phyloP scores from a whole-genome alignment of 768 basidiomycete genomes.

The Mycena galopus region DNA sequence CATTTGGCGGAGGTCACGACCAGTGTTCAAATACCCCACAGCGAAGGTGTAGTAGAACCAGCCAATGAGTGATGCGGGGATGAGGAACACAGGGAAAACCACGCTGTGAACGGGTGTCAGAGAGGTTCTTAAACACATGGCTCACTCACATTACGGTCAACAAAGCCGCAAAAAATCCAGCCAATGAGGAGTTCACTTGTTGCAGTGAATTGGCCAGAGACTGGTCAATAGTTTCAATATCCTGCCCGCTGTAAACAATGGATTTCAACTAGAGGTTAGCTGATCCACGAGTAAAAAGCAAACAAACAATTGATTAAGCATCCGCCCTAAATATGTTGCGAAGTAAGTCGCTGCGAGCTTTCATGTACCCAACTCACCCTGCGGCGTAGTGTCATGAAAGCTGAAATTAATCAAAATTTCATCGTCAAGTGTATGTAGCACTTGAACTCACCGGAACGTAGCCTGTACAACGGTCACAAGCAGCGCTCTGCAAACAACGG shows the following conservation, averaged over 20 bases:
- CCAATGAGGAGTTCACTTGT: constrained; percentile 82
- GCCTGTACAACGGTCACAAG: constrained; percentile 80
- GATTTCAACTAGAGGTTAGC: neutral
- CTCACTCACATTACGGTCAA: constrained; percentile 70
- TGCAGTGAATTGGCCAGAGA: constrained; percentile 79
- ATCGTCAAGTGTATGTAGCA: neutral
- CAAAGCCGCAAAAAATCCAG: constrained; percentile 81
- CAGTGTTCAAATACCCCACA: constrained; percentile 81
- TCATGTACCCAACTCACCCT: constrained; percentile 56
- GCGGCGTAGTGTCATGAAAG: constrained; percentile 74
- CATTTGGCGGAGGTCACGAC: constrained; percentile 92
- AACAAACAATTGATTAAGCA: constrained; percentile 81
- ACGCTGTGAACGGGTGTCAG: constrained; percentile 53
- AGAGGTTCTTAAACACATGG: neutral
- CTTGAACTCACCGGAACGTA: constrained; percentile 81
- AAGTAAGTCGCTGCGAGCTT: neutral
- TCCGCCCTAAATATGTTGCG: constrained; percentile 66
- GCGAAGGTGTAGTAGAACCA: constrained; percentile 79
- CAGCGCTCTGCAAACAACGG: constrained; percentile 59
- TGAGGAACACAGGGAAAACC: constrained; percentile 86
- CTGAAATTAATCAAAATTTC: constrained; percentile 8
- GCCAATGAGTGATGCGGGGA: constrained; percentile 79
- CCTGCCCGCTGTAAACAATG: constrained; percentile 46
- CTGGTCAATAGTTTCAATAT: constrained; percentile 89
- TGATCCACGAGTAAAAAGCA: neutral